Percentiles rank a stretch among this genome's conserved stretches.
Evolutionary conservation across 2,329 filamentous ascomycete genomes (phyloP).

Genomic region (Colletotrichum sp.): DNA sequence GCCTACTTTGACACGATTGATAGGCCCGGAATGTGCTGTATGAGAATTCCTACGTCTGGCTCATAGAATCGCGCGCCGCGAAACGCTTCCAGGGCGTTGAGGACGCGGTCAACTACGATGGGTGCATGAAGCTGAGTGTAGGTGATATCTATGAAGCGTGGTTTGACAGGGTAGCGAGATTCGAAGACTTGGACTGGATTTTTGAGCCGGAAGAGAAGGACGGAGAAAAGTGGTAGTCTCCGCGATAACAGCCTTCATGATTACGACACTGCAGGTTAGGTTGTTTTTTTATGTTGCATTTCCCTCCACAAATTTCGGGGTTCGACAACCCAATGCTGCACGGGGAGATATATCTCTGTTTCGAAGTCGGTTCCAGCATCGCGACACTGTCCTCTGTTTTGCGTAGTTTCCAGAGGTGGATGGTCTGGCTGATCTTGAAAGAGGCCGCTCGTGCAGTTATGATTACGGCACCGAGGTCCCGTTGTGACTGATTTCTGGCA

Average conservation of each 20-base stretch:
- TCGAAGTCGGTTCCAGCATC: fast-evolving
- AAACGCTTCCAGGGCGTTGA: background rate
- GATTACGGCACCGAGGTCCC: background rate
- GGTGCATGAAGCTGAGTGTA: background rate
- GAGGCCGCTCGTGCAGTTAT: no score
- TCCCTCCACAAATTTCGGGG: no score
- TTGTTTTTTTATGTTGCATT: no score
- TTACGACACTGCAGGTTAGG: background rate
- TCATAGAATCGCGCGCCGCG: background rate
- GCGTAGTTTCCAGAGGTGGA: no score
- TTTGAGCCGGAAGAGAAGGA: background rate
- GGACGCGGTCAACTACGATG: background rate
- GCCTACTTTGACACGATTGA: background rate
- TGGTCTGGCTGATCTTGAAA: no score
- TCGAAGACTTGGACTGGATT: background rate
- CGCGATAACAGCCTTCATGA: fast-evolving
- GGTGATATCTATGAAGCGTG: background rate
- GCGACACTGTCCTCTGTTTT: no score
- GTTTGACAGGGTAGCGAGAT: background rate
- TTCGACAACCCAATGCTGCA: fast-evolving
- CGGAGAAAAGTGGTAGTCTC: background rate
- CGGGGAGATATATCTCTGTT: no score
- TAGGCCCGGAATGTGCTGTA: background rate
- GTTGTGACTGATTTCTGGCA: background rate
- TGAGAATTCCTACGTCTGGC: background rate